phyloP scores from a whole-genome alignment of 2,329 filamentous ascomycete species.

The Orbilia quercus region DNA sequence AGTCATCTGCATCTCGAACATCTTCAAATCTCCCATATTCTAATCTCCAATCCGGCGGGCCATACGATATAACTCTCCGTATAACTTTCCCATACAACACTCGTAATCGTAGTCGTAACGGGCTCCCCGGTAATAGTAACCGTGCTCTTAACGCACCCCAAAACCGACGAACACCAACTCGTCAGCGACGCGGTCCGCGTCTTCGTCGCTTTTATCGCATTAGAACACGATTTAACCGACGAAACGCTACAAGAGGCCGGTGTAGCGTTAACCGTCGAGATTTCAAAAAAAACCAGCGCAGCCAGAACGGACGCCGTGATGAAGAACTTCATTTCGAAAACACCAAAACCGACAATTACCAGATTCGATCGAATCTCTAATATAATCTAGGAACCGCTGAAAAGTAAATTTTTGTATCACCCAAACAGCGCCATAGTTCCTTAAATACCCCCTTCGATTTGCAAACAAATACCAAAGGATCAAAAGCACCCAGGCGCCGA shows the following conservation, averaged over 20 bases:
- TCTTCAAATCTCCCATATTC: no score
- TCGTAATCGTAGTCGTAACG: slow-evolving; percentile 26
- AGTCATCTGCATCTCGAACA: no score
- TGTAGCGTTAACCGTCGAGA: slow-evolving; percentile 17
- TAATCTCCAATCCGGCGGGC: no score
- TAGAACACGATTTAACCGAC: slow-evolving; percentile 27
- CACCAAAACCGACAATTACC: no score
- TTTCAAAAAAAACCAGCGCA: slow-evolving; percentile 5
- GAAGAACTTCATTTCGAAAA: slow-evolving; percentile 16
- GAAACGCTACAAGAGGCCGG: slow-evolving; percentile 11
- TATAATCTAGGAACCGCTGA: background rate
- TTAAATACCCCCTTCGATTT: slow-evolving; percentile 9
- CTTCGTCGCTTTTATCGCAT: slow-evolving; percentile 36
- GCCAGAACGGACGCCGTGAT: background rate
- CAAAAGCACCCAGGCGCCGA: slow-evolving; percentile 25
- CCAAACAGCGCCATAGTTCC: slow-evolving; percentile 5
- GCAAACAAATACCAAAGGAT: slow-evolving; percentile 24
- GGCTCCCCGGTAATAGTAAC: slow-evolving; percentile 37
- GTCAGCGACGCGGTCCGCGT: slow-evolving; percentile 27
- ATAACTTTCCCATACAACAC: slow-evolving; percentile 11
- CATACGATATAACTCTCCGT: slow-evolving; percentile 15
- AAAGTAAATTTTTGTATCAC: background rate
- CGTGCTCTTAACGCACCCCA: slow-evolving; percentile 39
- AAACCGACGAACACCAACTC: slow-evolving; percentile 42
- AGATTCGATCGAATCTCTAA: background rate